phyloP scores from a whole-genome alignment of 306 rosid species.

The Medicago ruthenica region DNA sequence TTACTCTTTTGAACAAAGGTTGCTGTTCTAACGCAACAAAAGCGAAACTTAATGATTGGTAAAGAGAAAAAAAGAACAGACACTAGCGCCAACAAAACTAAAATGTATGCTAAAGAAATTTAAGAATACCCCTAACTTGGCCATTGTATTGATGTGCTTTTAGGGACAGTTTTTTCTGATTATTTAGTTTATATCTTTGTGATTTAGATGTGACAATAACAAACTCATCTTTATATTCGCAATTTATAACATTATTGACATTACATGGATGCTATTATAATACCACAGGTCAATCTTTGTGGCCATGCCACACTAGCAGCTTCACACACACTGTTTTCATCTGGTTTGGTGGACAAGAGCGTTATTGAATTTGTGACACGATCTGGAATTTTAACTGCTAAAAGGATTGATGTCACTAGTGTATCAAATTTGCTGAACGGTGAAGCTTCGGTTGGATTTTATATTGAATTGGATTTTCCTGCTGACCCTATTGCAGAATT shows the following conservation, averaged over 20 bases:
- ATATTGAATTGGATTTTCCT: conserved; percentile 60
- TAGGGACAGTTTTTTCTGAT: no score
- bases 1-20: no score
- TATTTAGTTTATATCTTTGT: no score
- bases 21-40: no score
- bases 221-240: not conserved
- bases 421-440: conserved; percentile 11
- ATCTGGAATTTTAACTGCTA: conserved; percentile 72
- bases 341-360: conserved; percentile 51
- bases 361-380: conserved; percentile 65
- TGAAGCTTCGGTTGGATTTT: conserved; percentile 13
- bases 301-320: conserved; percentile 1
- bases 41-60: no score
- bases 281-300: not conserved
- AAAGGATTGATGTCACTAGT: conserved; percentile 8
- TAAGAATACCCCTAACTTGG: no score
- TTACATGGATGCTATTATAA: not conserved
- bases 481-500: conserved; percentile 41
- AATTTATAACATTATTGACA: no score
- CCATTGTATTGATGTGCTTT: no score
- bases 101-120: no score
- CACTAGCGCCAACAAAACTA: no score
- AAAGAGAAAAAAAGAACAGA: no score
- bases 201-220: no score
- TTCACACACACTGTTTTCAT: conserved; percentile 40